Conservation (phyloP, 768 basidiomycete species). For the Mrakia blollopis region DNA sequence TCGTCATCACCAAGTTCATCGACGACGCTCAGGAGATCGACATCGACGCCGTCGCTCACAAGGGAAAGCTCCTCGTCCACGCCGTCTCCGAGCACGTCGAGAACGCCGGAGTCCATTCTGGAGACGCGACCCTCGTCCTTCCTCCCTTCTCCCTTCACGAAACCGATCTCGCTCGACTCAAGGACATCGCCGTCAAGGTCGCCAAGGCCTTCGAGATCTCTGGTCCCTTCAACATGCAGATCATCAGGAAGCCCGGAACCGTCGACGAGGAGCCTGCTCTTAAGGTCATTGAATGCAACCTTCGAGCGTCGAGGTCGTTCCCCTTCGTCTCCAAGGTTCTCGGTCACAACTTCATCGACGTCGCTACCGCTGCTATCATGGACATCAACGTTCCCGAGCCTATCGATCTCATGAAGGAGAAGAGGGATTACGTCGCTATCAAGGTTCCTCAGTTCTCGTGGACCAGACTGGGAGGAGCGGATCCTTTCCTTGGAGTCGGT, state of each 20-base stretch:
- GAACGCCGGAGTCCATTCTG: conserved; percentile 97
- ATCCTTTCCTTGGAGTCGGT: conserved; percentile 89
- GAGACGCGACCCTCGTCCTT: conserved; percentile 94
- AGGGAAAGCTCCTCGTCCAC: conserved; percentile 86
- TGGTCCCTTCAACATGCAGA: conserved; percentile 99
- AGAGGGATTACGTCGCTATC: conserved; percentile 86
- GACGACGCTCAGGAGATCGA: conserved; percentile 97
- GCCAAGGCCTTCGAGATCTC: conserved; percentile 92
- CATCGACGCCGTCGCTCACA: conserved; percentile 90
- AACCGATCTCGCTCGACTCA: conserved; percentile 76
- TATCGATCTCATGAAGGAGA: conserved; percentile 81
- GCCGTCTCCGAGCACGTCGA: conserved; percentile 98
- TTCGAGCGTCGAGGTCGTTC: conserved; percentile 96
- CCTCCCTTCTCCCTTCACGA: conserved; percentile 79
- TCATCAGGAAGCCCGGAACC: conserved; percentile 73
- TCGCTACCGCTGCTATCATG: conserved; percentile 80
- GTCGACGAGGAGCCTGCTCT: conserved; percentile 61
- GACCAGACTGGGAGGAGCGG: conserved; percentile 67
- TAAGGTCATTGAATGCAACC: conserved; percentile 98
- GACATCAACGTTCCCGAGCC: conserved; percentile 82
- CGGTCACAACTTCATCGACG: conserved; percentile 94
- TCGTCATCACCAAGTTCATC: conserved; percentile 98
- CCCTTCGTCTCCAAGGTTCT: conserved; percentile 94
- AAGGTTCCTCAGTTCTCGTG: conserved; percentile 98
- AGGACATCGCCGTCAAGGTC: conserved; percentile 90